Conservation (phyloP, 805 yeast genomes). For the Kodamaea neixiangensis region DNA sequence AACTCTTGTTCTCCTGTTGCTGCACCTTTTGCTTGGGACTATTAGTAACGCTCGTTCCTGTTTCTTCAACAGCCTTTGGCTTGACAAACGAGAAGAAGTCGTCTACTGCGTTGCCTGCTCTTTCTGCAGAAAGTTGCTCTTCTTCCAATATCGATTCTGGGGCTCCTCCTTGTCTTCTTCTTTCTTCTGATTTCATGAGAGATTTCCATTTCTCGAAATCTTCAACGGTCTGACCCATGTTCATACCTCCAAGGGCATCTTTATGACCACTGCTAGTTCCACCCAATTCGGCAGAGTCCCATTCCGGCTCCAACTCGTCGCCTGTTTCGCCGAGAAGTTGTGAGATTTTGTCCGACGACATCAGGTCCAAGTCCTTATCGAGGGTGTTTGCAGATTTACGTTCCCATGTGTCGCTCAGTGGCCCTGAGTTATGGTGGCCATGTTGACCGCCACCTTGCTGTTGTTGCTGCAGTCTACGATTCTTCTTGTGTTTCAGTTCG, state of each 20-base stretch:
- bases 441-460: conserved; percentile 8
- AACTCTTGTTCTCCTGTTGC: conserved; percentile 27
- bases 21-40: conserved; percentile 2
- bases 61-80: conserved; percentile 22
- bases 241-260: conserved; percentile 18
- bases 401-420: conserved; percentile 31
- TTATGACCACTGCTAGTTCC: conserved; percentile 1
- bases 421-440: conserved; percentile 8
- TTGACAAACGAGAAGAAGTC: conserved; percentile 44
- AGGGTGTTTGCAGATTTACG: conserved; percentile 23
- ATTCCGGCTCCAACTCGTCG: conserved; percentile 41
- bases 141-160: conserved; percentile 13
- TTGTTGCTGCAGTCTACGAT: conserved; percentile 15
- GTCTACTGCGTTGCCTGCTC: conserved; percentile 42
- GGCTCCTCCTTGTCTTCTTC: conserved; percentile 45
- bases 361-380: conserved; percentile 28
- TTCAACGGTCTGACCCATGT: conserved; percentile 53
- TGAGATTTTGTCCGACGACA: conserved; percentile 35
- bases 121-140: conserved; percentile 15
- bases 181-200: conserved; percentile 52
- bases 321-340: conserved; percentile 37
- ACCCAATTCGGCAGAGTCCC: conserved; percentile 34
- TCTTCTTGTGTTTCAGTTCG: conserved; percentile 18
- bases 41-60: conserved; percentile 6
- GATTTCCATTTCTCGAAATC: conserved; percentile 64